These are phyloP conservation scores for Aspergillus piperis DNA, from an alignment of 2,329 filamentous ascomycete species.

Conservation along the genomic window DNA sequence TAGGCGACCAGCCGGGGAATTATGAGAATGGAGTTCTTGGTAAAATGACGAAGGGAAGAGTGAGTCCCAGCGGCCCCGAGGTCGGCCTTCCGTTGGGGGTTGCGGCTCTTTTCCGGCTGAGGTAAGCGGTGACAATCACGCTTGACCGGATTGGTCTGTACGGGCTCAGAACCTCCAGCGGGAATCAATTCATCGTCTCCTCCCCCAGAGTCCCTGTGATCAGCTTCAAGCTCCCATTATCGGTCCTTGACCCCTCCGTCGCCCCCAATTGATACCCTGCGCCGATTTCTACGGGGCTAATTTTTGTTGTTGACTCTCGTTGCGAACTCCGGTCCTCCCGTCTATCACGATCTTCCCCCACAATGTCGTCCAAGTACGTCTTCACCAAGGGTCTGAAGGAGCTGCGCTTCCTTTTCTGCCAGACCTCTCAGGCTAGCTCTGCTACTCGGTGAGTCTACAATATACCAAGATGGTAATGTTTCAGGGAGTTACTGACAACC, in stretches of 20 bases:
- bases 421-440: constrained; percentile 87
- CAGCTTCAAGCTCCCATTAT: constrained; percentile 4
- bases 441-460: constrained; percentile 71
- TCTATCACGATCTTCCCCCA: constrained; percentile 15
- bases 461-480: too few species aligned
- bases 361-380: constrained; percentile 90
- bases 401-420: constrained; percentile 95
- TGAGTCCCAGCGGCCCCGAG: constrained; percentile 14
- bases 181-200: constrained; percentile 10
- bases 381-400: constrained; percentile 90
- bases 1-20: background rate
- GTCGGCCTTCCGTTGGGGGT: constrained; percentile 18
- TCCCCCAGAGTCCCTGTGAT: background rate
- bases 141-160: constrained; percentile 28
- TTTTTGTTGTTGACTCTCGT: background rate
- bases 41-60: background rate
- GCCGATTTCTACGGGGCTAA: background rate
- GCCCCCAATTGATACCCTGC: constrained; percentile 11
- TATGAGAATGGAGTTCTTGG: background rate
- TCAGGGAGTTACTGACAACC: too few species aligned
- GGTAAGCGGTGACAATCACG: constrained; percentile 31
- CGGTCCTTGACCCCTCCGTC: constrained; percentile 4
- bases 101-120: constrained; percentile 30
- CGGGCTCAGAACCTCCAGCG: constrained; percentile 11
- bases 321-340: constrained; percentile 1